Percentiles rank a stretch among this genome's conserved stretches.
Evolutionary conservation across 768 basidiomycete genomes (phyloP).

Genomic region (Mycena olivaceomarginata): DNA sequence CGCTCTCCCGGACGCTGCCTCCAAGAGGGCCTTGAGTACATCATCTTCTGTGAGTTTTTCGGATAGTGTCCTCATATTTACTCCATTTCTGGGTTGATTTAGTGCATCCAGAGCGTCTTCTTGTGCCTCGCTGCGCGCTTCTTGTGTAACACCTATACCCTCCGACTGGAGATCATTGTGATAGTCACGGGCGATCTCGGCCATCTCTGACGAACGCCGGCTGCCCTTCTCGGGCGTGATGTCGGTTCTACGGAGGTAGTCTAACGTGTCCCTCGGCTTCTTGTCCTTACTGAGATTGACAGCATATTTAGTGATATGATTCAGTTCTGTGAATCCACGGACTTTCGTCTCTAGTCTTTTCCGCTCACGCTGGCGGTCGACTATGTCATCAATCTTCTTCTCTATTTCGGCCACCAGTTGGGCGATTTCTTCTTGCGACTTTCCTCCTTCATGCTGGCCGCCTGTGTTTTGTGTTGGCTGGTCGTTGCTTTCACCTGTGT

Average conservation of each 20-base stretch:
- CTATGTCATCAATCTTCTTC: background rate
- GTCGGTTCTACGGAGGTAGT: background rate
- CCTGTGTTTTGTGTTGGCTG: background rate
- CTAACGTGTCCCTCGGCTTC: background rate
- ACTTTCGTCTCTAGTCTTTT: background rate
- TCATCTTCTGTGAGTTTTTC: background rate
- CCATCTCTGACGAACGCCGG: background rate
- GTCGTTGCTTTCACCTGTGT: too few species aligned
- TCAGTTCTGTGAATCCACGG: background rate
- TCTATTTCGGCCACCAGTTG: background rate
- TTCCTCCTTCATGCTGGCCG: background rate
- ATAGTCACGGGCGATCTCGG: background rate
- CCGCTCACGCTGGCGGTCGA: background rate
- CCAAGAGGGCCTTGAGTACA: background rate
- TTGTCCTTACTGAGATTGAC: background rate
- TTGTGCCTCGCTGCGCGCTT: background rate
- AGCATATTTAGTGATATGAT: conserved; percentile 7
- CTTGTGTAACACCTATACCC: background rate
- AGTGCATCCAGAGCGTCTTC: background rate
- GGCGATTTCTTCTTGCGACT: background rate
- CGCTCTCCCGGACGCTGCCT: background rate
- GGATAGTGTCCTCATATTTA: background rate
- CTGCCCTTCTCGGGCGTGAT: background rate
- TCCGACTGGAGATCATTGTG: background rate
- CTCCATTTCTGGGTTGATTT: background rate